A percentile compares a stretch with the other conserved stretches of the same genome.
These are phyloP conservation scores for Neoboletus subvelutipes DNA, from an alignment of 768 basidiomycete species.

Conservation along the genomic window DNA sequence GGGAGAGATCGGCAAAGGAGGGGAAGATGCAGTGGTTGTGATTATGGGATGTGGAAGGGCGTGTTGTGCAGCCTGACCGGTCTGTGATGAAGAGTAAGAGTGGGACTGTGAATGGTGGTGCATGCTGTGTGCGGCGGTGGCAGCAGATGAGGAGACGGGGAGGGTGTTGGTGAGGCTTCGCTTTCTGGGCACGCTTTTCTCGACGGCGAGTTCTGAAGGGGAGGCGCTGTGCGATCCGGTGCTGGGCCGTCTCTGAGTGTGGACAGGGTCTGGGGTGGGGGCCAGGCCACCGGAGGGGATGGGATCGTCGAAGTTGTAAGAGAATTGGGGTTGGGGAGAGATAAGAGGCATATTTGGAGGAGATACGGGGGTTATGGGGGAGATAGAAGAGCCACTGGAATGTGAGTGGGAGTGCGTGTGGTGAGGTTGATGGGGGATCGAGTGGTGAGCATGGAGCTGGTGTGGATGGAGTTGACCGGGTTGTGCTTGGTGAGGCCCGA, in stretches of 20 bases:
- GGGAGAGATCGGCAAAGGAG: constrained; percentile 26
- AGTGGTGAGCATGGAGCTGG: constrained; percentile 53
- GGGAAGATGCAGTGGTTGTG: constrained; percentile 32
- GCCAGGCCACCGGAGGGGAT: constrained; percentile 21
- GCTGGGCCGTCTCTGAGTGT: constrained; percentile 37
- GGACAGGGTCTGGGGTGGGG: constrained; percentile 31
- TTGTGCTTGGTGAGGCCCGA: constrained; percentile 45
- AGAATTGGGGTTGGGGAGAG: constrained; percentile 41
- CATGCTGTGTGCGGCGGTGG: constrained; percentile 11
- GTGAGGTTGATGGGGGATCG: constrained; percentile 29
- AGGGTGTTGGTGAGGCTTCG: constrained; percentile 56
- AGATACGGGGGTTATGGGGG: constrained; percentile 62
- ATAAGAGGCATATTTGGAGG: constrained; percentile 44
- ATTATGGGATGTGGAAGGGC: constrained; percentile 31
- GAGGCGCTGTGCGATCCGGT: constrained; percentile 41
- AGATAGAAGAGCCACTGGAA: constrained; percentile 34
- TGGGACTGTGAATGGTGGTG: constrained; percentile 32
- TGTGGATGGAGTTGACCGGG: constrained; percentile 56
- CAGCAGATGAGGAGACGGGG: constrained; percentile 31
- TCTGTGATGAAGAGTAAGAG: constrained; percentile 20
- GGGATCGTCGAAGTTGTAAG: constrained; percentile 52
- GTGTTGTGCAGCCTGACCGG: neutral
- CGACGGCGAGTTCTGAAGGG: constrained; percentile 44
- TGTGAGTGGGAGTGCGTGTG: constrained; percentile 25
- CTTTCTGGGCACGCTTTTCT: constrained; percentile 62